Evolutionary conservation across 108 stramenopile species (phyloP).

Genomic region (Stephanodiscus minutulus): DNA sequence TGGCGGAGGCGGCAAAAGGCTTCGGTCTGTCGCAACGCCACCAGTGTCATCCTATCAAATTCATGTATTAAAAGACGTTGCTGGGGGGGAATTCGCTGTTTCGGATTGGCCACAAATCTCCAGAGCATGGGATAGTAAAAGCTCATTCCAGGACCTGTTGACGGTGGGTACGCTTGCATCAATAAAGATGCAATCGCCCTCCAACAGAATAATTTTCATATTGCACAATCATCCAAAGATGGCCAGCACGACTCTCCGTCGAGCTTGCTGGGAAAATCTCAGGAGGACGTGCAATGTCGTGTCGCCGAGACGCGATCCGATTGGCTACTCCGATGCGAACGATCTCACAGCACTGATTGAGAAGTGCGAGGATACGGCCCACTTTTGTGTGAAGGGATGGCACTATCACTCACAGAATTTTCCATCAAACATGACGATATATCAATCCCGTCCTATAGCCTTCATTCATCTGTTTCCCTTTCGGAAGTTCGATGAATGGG

Average conservation of each 20-base stretch:
- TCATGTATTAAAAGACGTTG: not conserved
- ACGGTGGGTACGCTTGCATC: not conserved
- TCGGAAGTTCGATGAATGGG: slow-evolving; percentile 19
- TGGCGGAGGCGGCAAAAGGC: not conserved
- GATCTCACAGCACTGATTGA: slow-evolving; percentile 2
- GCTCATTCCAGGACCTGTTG: slow-evolving; percentile 2
- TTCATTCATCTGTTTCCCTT: slow-evolving; percentile 22
- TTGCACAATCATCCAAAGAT: slow-evolving; percentile 18
- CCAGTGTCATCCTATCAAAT: not conserved
- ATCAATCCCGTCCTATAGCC: not conserved
- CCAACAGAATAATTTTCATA: slow-evolving; percentile 1
- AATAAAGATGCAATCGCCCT: not conserved
- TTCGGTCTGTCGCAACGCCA: not conserved
- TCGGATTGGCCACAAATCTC: not conserved
- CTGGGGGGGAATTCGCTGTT: not conserved
- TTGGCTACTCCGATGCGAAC: slow-evolving; percentile 14
- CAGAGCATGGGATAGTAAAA: not conserved
- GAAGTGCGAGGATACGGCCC: slow-evolving; percentile 6
- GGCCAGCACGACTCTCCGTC: slow-evolving; percentile 19
- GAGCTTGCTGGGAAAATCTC: slow-evolving; percentile 27
- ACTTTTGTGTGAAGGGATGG: slow-evolving; percentile 14
- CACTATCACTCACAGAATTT: slow-evolving; percentile 16
- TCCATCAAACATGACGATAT: not conserved
- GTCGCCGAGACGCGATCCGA: slow-evolving; percentile 14
- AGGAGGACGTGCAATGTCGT: slow-evolving; percentile 7